phyloP scores from a whole-genome alignment of 78 protist genomes.

The Anaeramoeba ignava region DNA sequence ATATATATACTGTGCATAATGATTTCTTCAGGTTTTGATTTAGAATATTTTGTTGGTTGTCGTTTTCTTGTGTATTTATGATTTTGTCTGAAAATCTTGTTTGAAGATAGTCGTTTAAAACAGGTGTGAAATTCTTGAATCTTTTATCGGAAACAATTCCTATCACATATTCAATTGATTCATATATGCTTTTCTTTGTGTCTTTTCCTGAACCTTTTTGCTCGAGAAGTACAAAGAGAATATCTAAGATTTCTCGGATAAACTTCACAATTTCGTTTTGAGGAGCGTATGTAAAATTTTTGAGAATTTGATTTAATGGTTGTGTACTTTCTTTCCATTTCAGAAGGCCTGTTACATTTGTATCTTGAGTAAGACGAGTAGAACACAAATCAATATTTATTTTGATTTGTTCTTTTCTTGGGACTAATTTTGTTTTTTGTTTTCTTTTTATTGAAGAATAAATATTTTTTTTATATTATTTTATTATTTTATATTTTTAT shows the following conservation, averaged over 20 bases:
- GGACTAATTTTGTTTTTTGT: too few species aligned
- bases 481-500: too few species aligned
- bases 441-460: too few species aligned
- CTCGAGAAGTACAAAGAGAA: neutral
- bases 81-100: too few species aligned
- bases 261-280: neutral
- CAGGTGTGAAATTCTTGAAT: neutral
- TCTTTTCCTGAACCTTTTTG: neutral
- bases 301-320: neutral
- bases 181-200: neutral
- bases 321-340: neutral
- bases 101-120: neutral
- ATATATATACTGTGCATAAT: too few species aligned
- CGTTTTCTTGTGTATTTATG: too few species aligned
- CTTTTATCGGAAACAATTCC: neutral
- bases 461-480: too few species aligned
- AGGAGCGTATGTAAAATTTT: neutral
- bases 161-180: constrained; percentile 1
- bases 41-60: too few species aligned
- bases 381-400: neutral
- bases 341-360: neutral
- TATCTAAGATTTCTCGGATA: constrained; percentile 4
- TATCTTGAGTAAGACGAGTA: constrained; percentile 3
- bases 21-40: too few species aligned
- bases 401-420: too few species aligned